Percentiles rank a stretch among this genome's conserved stretches.
These are phyloP conservation scores for Diversispora epigaea DNA, from an alignment of 192 early-diverging fungal species.

Conservation along the genomic window DNA sequence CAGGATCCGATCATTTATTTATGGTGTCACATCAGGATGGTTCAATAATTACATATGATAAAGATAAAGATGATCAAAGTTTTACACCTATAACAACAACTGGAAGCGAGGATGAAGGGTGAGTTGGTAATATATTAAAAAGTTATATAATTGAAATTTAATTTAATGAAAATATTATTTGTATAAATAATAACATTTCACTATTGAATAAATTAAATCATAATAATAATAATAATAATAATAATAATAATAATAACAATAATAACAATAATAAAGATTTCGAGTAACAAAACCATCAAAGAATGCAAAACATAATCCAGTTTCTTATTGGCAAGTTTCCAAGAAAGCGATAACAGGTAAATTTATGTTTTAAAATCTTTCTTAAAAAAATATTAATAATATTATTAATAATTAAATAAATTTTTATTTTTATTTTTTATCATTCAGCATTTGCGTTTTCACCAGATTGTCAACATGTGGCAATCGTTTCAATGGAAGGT, in stretches of 20 bases:
- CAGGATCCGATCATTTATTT: slow-evolving; percentile 80
- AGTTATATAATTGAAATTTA: slow-evolving; percentile 15
- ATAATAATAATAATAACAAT: not conserved
- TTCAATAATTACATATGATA: slow-evolving; percentile 79
- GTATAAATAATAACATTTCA: not conserved
- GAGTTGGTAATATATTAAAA: slow-evolving; percentile 8
- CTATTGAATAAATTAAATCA: not conserved
- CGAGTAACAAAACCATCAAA: slow-evolving; percentile 59
- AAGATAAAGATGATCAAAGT: slow-evolving; percentile 77
- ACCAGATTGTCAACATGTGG: slow-evolving; percentile 79
- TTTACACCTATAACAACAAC: slow-evolving; percentile 34
- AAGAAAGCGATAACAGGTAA: slow-evolving; percentile 72
- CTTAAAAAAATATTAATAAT: not conserved
- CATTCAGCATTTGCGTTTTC: slow-evolving; percentile 74
- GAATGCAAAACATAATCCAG: slow-evolving; percentile 74
- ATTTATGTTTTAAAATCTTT: not conserved
- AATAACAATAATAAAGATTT: slow-evolving; percentile 41
- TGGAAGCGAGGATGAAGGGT: slow-evolving; percentile 38
- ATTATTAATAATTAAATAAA: too few relatives aligned
- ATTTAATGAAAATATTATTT: not conserved
- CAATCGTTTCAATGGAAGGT: slow-evolving; percentile 78
- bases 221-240: not conserved
- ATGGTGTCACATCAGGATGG: slow-evolving; percentile 86
- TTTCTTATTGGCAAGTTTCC: slow-evolving; percentile 75
- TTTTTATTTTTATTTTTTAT: not conserved